These are phyloP conservation scores for Apiotrichum akiyoshidainum DNA, from an alignment of 1,284 basidiomycete genomes.

Conservation along the genomic window DNA sequence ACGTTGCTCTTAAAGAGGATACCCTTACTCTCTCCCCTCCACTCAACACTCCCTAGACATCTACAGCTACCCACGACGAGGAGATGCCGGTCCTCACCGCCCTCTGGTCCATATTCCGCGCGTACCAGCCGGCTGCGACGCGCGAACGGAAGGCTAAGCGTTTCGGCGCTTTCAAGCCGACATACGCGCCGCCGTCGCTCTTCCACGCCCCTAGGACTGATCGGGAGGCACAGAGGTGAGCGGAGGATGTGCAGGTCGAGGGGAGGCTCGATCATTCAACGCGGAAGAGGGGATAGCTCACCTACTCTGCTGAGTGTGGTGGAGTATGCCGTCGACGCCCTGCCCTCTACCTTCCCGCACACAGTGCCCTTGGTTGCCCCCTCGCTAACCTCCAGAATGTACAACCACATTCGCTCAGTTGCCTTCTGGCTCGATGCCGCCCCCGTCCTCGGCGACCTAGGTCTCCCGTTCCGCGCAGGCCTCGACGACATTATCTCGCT, in stretches of 20 bases:
- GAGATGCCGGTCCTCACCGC: slow-evolving; percentile 10
- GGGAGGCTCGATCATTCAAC: no score
- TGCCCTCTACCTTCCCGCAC: neutral
- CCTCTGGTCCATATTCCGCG: slow-evolving; percentile 31
- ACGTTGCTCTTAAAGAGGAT: neutral
- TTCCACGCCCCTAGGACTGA: slow-evolving; percentile 37
- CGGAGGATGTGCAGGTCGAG: slow-evolving; percentile 9
- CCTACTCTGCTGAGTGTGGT: neutral
- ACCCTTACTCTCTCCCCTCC: neutral
- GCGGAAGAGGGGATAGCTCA: no score
- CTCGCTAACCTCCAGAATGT: slow-evolving; percentile 29
- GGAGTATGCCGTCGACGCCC: no score
- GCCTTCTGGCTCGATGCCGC: slow-evolving; percentile 35
- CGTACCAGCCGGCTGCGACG: slow-evolving; percentile 35
- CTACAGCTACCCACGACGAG: no score
- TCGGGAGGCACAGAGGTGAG: slow-evolving; percentile 47
- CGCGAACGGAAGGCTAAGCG: slow-evolving; percentile 26
- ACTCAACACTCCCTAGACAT: neutral
- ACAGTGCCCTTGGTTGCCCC: neutral
- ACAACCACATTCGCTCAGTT: slow-evolving; percentile 36
- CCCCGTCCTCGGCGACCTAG: slow-evolving; percentile 48
- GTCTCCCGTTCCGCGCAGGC: slow-evolving; percentile 50
- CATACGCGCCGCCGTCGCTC: slow-evolving; percentile 36
- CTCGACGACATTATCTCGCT: slow-evolving; percentile 51
- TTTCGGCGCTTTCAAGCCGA: slow-evolving; percentile 47